Base-by-base conservation (phyloP, 2,329 filamentous ascomycete species). In the Arthroderma sp. region DNA sequence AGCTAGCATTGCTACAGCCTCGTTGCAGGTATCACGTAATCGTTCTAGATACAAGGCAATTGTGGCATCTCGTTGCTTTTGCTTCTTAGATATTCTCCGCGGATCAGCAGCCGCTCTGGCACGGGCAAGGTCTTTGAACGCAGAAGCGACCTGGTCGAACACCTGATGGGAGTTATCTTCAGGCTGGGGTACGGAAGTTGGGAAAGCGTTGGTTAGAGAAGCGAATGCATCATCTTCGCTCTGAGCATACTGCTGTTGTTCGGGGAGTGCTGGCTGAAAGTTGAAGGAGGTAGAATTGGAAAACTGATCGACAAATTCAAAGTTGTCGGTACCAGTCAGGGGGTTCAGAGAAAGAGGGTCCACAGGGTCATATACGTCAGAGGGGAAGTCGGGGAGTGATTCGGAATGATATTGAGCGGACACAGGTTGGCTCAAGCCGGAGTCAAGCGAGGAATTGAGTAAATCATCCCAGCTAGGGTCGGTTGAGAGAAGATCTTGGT, bases 11-110 rank as follows among this genome's bases (percentile, higher is more conserved):
- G 48, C 48, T 4, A 49, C 47, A 5, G 49, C 48, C n/a, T 50
- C 46, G 28, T 51, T 42, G 34, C 49, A 54, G 8, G 55, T 52
- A 46, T 63, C 58, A 39, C 58, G 57, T 29, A 65, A 49, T 9
- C 63, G 56, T 43, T 66, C 60, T n/a, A 66, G 46, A 36, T 66
- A 63, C 29, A 67, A 40, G 4, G 62, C 62, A 48, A 67, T 67
- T 1, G 63, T 58, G 6, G 65, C 63, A 40, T 67, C 65, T 10
- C 60, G 56, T 42, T 63, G 61, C 56, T 67, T 67, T 50, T 64
- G 58, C 48, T 67, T 66, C 33, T 53, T 53, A 5, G 64, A 63
- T 32, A 57, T 49, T 37, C 53, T 52, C 7, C 63, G 54, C 4
- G 57, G 49, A 44, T 66, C 62, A 5, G 56, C 51, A 6, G 61